These are phyloP conservation scores for Raffaelea arxii DNA, from an alignment of 2,329 filamentous ascomycete genomes.

Conservation along the genomic window DNA sequence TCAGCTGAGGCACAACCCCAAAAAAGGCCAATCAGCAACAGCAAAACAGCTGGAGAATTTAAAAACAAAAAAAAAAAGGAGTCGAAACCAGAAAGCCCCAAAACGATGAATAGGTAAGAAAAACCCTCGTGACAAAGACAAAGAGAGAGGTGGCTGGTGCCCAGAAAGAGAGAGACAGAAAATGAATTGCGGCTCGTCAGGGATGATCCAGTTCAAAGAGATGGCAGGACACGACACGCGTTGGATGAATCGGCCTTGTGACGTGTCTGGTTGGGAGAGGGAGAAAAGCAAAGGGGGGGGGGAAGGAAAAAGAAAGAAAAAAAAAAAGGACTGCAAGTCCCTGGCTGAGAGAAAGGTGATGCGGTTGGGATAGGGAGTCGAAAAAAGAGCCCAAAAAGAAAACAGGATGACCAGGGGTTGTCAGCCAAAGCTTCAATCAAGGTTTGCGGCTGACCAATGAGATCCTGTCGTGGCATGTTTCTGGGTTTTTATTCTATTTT, in stretches of 20 bases:
- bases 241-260: no score
- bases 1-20: no score
- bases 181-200: no score
- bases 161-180: no score
- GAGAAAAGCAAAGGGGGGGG: no score
- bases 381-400: not conserved
- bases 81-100: not conserved
- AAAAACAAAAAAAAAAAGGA: not conserved
- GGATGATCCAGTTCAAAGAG: no score
- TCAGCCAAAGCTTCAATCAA: not conserved
- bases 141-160: no score
- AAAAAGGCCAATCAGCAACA: no score
- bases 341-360: not conserved
- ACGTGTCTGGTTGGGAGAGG: no score
- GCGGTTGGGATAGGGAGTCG: not conserved
- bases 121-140: not conserved
- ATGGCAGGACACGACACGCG: no score
- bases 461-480: no score
- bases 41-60: not conserved
- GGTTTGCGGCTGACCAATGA: not conserved
- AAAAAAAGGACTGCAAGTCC: not conserved
- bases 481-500: no score
- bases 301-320: not conserved
- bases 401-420: not conserved
- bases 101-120: not conserved